Evolutionary conservation across 2,329 filamentous ascomycete species (phyloP).

Genomic region (Ophiostoma sp.): DNA sequence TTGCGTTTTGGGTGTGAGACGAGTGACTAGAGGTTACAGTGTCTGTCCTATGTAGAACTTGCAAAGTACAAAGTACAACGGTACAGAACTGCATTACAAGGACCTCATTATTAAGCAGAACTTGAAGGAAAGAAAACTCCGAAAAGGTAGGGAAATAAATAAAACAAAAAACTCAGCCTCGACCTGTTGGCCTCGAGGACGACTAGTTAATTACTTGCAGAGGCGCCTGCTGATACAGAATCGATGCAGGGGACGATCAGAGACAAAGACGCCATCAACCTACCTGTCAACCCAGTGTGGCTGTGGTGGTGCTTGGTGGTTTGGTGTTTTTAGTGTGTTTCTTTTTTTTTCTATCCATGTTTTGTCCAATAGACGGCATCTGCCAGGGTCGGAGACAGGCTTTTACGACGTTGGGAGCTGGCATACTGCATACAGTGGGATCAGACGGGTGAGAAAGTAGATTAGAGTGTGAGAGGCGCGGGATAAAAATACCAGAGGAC

Average conservation of each 20-base stretch:
- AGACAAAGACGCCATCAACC: neutral
- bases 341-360: neutral
- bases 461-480: neutral
- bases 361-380: neutral
- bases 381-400: neutral
- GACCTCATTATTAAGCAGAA: neutral
- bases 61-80: neutral
- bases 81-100: neutral
- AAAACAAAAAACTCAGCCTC: neutral
- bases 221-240: neutral
- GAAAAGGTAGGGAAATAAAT: neutral
- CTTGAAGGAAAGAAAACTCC: neutral
- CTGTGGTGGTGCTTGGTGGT: neutral
- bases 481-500: neutral
- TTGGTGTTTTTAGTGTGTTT: neutral
- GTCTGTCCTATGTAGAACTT: neutral
- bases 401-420: neutral
- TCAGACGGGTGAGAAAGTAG: constrained; percentile 1
- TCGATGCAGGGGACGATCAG: neutral
- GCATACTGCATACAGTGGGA: neutral
- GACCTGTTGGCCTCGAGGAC: neutral
- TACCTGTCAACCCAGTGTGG: constrained; percentile 7
- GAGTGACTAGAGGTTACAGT: neutral
- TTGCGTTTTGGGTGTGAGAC: neutral
- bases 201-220: neutral